Evolutionary conservation across 441 rosid species (phyloP).

Genomic region (Breynia disticha): DNA sequence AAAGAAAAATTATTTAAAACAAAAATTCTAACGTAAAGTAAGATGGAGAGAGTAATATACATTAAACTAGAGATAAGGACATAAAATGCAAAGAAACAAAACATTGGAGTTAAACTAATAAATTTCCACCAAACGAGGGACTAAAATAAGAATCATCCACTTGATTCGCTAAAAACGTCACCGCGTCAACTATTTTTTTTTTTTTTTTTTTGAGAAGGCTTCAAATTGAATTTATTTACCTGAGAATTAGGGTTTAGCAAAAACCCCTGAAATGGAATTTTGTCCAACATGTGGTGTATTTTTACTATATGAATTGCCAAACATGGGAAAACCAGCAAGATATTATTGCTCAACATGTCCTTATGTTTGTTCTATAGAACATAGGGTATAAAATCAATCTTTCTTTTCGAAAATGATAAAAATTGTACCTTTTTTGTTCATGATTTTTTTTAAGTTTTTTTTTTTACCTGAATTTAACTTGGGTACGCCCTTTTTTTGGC

Average conservation of each 20-base stretch:
- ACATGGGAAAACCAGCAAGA: constrained; percentile 27
- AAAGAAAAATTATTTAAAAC: no score
- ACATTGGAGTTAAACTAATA: no score
- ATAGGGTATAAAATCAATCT: constrained; percentile 18
- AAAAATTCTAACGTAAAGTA: no score
- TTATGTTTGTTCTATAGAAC: constrained; percentile 30
- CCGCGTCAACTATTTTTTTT: no score
- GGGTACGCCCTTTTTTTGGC: not conserved
- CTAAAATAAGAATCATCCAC: no score
- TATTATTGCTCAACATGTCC: constrained; percentile 49
- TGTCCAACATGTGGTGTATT: constrained; percentile 47
- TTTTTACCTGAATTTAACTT: not conserved
- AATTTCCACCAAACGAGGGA: no score
- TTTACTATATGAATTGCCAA: constrained; percentile 39
- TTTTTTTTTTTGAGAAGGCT: no score
- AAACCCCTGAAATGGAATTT: constrained; percentile 32
- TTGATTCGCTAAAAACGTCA: no score
- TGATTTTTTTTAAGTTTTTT: not conserved
- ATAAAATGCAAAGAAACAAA: no score
- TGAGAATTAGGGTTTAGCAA: not conserved
- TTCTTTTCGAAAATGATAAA: not conserved
- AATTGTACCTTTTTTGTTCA: not conserved
- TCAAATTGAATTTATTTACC: not conserved
- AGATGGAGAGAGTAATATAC: no score
- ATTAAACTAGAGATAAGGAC: no score